Conservation (phyloP, 2,329 filamentous ascomycete species). For the Aspergillus transmontanensis region DNA sequence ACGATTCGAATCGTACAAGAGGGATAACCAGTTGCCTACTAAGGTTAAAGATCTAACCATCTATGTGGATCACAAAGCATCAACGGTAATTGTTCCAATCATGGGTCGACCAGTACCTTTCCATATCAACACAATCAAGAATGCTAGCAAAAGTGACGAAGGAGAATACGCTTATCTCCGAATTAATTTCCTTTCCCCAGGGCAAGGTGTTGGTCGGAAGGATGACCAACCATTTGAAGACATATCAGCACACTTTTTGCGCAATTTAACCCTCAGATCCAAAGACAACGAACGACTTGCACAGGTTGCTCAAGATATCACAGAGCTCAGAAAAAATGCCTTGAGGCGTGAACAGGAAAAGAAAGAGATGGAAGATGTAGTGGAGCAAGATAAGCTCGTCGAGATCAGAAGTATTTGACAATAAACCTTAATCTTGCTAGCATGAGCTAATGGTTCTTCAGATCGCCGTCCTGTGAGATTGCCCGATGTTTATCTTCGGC, state of each 20-base stretch:
- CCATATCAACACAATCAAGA: slow-evolving; percentile 98
- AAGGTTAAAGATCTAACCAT: slow-evolving; percentile 85
- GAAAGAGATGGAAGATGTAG: slow-evolving; percentile 99
- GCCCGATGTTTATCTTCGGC: slow-evolving; percentile 93
- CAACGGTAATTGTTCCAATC: slow-evolving; percentile 88
- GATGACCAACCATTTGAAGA: slow-evolving; percentile 99
- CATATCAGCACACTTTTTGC: slow-evolving; percentile 89
- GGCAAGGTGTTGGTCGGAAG: slow-evolving; percentile 94
- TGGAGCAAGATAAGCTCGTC: slow-evolving; percentile 95
- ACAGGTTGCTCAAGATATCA: slow-evolving; percentile 89
- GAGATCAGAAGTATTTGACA: slow-evolving; percentile 79
- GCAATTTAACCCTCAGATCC: slow-evolving; percentile 93
- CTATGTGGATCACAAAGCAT: slow-evolving; percentile 86
- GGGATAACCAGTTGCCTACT: slow-evolving; percentile 87
- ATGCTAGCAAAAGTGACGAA: slow-evolving; percentile 96
- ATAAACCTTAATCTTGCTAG: neutral
- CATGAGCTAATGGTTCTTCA: slow-evolving; percentile 51
- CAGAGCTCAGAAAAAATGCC: slow-evolving; percentile 91
- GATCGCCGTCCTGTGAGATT: slow-evolving; percentile 87
- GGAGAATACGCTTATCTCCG: slow-evolving; percentile 90
- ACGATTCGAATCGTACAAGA: slow-evolving; percentile 97
- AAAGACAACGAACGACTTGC: slow-evolving; percentile 85
- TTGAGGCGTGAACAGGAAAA: slow-evolving; percentile 95
- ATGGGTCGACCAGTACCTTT: slow-evolving; percentile 98
- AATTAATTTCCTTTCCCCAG: slow-evolving; percentile 96